Evolutionary conservation across 129 eudicot genomes (phyloP), one percentile per base, ranked within the genome.

Genomic region (Silybum marianum): DNA sequence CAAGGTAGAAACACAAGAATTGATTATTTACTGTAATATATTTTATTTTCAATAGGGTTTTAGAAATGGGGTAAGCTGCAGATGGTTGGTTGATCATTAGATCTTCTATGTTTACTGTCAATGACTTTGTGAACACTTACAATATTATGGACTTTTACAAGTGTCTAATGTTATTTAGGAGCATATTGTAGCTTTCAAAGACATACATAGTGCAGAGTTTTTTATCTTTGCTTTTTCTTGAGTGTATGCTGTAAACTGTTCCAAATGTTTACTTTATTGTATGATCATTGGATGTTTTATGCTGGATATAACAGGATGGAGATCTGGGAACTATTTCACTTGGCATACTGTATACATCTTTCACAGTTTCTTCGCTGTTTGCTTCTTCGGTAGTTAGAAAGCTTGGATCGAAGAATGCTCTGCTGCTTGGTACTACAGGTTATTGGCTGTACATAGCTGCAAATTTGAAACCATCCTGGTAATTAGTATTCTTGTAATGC

Each of bases 381-480:
- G 97, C 98, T 63, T 95, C 99, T 0, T 69, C 83, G 60, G 93
- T 93, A 82, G 99, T 95, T 81, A 86, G 83, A 86, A 80, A 65
- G 78, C 86, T 95, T 70, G 99, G 99, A 70, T 85, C 99, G 9
- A 95, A 93, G 89, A 90, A 88, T 67, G 89, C 99, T 21, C 72
- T 95, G 80, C 22, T 95, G 21, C 93, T 95, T 76, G 99, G 99
- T 74, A 93, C 99, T 63, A 87, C 95, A 77, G 99, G 99, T 38
- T 95, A 95, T 87, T 95, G 98, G 99, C 74, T 95, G 72, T 95
- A 91, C 80, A 90, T 91, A 36, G 99, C 98, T 74, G 98, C 99
- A 24, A 95, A 95, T 93, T 78, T 95, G 83, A 84, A 39, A 82
- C 97, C 99, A 7, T 82, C 90, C 58, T 93, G 98, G 98, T 93